Base-by-base conservation (phyloP, 805 yeast genomes). In the Candida pseudofarinosa region DNA sequence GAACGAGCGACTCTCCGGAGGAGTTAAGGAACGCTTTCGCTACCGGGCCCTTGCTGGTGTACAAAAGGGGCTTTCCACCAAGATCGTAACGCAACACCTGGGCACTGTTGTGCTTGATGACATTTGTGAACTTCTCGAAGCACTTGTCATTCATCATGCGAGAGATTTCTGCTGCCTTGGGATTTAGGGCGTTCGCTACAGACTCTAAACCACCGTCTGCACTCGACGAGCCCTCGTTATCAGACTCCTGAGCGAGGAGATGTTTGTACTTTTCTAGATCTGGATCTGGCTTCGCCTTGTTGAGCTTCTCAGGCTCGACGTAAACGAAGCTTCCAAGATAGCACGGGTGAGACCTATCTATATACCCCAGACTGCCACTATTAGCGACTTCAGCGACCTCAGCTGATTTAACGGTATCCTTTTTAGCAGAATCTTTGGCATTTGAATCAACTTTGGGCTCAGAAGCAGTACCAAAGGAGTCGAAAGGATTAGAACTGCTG, bases 1-100 rank as follows among this genome's bases (percentile, higher is more conserved):
- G 88, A 7, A 86, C 64, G 8, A 62, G 45, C 30, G 50, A 42
- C 15, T 44, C 45, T 2, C 32, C 40, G 4, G 40, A 41, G 18
- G 39, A 26, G 1, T 43, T 38, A 12, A 33, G 37, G 35, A 54
- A 51, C 35, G 74, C 65, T 15, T 71, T 62, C 18, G 79, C 75
- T 4, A 77, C 69, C 0, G 71, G 74, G 46, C 81, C 91, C 36
- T 70, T 75, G 2, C 80, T 76, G 13, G 85, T 77, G 61, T 86
- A 91, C 15, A 87, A 63, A 19, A 93, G 65, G 2, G 97, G 97
- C 34, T 65, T 65, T 1, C 96, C 95, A 23, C 83, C 85, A 20
- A 86, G 59, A 35, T 89, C 88, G 62, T 91, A 90, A 43, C 99
- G 76, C 30, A 93, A 68, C 2, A 93, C 87, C 65, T 93, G 99